Base-by-base conservation (phyloP, 1,284 basidiomycete species). In the Mycosarcoma mackinlayi region DNA sequence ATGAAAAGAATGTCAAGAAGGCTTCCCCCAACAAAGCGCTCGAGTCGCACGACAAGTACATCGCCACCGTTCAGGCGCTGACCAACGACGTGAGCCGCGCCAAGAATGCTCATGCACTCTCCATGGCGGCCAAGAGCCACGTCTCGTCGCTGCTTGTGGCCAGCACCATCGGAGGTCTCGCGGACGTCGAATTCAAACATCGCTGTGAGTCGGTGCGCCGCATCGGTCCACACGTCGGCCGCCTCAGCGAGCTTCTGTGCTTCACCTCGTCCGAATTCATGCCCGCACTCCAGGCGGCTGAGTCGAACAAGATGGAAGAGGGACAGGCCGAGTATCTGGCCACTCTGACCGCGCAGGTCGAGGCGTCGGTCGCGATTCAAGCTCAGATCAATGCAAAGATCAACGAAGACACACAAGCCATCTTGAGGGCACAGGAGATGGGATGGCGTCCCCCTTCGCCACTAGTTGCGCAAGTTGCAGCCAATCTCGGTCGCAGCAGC, bases 11-110 rank as follows among this genome's bases (percentile, higher is more conserved):
- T n/a, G 68, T 57, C 41, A 79, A 74, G 30, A 68, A 67, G 24
- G 62, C 65, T 7, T 45, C 72, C 2, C 50, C 48, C 25, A 56
- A 49, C 48, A 64, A 58, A 48, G 73, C 75, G 10, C 50, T 78
- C 47, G 79, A 77, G 40, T 71, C 60, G 16, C 80, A 82, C 59
- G 80, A 82, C 58, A 73, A 74, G 65, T 81, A 75, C 61, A 73
- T 81, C 23, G 66, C 76, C 7, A 64, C 73, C 34, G 64, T 82
- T 3, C 56, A 62, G 21, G 46, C 50, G 11, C 61, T 82, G 30
- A 74, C 80, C 44, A 63, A 60, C 46, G 80, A 80, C n/a, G 75
- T 81, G 38, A 52, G 54, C 24, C 49, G 54, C 25, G 72, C 68
- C n/a, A 81, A 78, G 60, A 46, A 40, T 4, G 37, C 35, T 4